Base-by-base conservation (phyloP, 495 filamentous ascomycete genomes). In the Penicillium diatomitis region DNA sequence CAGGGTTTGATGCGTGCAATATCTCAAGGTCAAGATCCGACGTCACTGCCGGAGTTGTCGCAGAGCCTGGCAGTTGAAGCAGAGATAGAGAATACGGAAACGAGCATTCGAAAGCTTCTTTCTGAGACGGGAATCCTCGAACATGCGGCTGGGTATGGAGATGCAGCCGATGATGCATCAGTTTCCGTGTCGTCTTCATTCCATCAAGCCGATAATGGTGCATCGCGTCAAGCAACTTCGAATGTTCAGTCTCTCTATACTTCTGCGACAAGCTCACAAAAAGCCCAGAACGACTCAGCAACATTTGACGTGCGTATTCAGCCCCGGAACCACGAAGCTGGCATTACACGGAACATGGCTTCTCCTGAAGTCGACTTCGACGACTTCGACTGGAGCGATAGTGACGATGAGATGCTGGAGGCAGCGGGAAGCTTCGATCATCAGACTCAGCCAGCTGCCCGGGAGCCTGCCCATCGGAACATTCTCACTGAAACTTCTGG, bases 371-470 rank as follows among this genome's bases (percentile, higher is more conserved):
- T 60, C 10, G 60, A 66, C n/a, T 40, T 72, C 11, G 78, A 84
- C 49, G 81, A 85, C 11, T 84, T 81, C 57, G 82, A 81, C 35
- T 75, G 82, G 48, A 78, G 77, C 51, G 76, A 72, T 30, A 84
- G 83, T 52, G 85, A 87, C 46, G 83, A 84, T 12, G 84, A 85
- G 5, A 78, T 89, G 69, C 66, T 86, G 10, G 81, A 84, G 46
- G 70, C 74, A 43, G 78, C 79, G 4, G 70, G 79, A 32, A 67
- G 77, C 54, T 60, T 84, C 32, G 78, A 86, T 45, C 64, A 74
- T 47, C 67, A 63, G 32, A 63, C 70, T 11, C 52, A 68, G 30
- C 47, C 58, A 2, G 48, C 61, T 8, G 45, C 44, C 4, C 50
- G 50, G 6, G 61, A 67, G 27, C 50, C 53, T 44, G 44, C 51